Base-by-base conservation (phyloP, 768 basidiomycete species). In the Xerocomellus chrysenteron region DNA sequence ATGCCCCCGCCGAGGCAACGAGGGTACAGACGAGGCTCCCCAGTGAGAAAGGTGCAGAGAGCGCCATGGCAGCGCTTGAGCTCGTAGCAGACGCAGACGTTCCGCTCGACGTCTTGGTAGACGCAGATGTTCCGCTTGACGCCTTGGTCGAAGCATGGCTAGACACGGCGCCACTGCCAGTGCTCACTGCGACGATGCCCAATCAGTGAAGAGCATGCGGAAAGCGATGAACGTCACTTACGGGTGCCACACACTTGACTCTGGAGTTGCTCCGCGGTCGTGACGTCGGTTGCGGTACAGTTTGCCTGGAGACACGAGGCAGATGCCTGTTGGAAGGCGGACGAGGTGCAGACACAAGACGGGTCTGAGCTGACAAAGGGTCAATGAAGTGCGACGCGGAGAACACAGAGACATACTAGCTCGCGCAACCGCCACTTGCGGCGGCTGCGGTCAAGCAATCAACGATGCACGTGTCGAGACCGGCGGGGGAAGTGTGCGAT, bases 311-410 rank as follows among this genome's bases (percentile, higher is more conserved):
- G 66, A 59, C 80, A 81, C 7, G 30, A 1, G 0, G 2, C 8
- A 3, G 74, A 74, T 2, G 66, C 65, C 3, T 2, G 0, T 54
- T 79, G 78, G 76, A 78, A 81, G 3, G 58, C 43, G 1, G 50
- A 10, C 48, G 69, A 76, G 3, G 70, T 61, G 67, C 80, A 81
- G 21, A 77, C 59, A 50, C 80, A 81, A 0, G 55, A 0, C n/a
- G 75, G 0, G 63, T 81, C 63, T 13, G 75, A 63, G 63, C 80
- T 81, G 26, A 46, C 12, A 11, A 19, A 11, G 9, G 10, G 46
- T 51, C 9, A 60, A 33, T 6, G 3, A 7, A 11, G 14, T 3
- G 3, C 3, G n/a, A 48, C 5, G 32, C 12, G n/a, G 11, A 5
- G 0, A 28, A 19, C 7, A 12, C 16, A 12, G 3, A 12, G 24